phyloP scores from a whole-genome alignment of 768 basidiomycete species.

The Dendrothele bispora region DNA sequence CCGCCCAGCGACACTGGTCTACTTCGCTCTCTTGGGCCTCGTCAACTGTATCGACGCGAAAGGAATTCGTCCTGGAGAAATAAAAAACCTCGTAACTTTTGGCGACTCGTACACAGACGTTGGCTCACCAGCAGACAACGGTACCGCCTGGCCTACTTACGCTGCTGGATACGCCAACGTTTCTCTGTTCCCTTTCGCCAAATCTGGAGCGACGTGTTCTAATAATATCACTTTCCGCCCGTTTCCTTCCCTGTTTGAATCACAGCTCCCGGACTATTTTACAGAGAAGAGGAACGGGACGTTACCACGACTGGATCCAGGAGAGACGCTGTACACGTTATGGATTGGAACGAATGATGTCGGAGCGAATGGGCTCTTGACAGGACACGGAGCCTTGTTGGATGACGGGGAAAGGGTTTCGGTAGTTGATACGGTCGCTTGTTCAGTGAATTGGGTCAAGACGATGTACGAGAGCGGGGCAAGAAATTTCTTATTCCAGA shows the following conservation, averaged over 20 bases:
- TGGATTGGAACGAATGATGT: conserved; percentile 22
- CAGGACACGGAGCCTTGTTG: conserved; percentile 47
- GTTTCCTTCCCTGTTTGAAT: conserved; percentile 39
- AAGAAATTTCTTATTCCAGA: conserved; percentile 67
- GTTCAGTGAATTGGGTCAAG: conserved; percentile 42
- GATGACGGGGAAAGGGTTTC: too few species aligned
- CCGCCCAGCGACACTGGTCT: too few species aligned
- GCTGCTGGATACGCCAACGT: conserved; percentile 55
- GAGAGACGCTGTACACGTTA: conserved; percentile 8
- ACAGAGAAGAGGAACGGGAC: conserved; percentile 11
- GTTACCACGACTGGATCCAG: neutral
- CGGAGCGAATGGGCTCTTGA: conserved; percentile 52
- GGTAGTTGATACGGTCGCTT: conserved; percentile 40
- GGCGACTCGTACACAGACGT: conserved; percentile 68
- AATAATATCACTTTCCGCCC: conserved; percentile 39
- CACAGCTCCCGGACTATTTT: conserved; percentile 38
- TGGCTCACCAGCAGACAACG: conserved; percentile 38
- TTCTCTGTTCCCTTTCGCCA: conserved; percentile 45
- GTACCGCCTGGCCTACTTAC: conserved; percentile 61
- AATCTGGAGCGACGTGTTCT: conserved; percentile 46
- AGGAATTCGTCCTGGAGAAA: conserved; percentile 41
- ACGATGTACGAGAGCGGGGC: conserved; percentile 43
- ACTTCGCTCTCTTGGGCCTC: neutral
- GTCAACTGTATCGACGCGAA: conserved; percentile 2
- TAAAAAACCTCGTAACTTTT: conserved; percentile 66